Evolutionary conservation across 1,139 yeast genomes (phyloP), one percentile per base, ranked within the genome.

Genomic region (Hansenula sp.): DNA sequence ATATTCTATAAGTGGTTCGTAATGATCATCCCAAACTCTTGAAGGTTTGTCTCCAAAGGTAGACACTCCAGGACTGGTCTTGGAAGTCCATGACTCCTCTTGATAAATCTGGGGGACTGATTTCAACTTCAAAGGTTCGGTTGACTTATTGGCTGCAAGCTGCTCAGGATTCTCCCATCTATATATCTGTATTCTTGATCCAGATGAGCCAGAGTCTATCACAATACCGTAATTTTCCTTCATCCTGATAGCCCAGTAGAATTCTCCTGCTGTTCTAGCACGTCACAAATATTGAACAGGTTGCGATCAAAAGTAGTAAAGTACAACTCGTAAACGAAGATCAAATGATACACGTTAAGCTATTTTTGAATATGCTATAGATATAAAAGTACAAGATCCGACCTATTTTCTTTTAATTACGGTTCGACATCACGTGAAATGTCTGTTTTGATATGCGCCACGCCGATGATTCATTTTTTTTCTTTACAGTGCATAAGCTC

Each of bases 201-300:
- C 95, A 0, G 91, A 84, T 0, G 93, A 84, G 1, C 95, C 95
- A 0, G 93, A 81, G 62, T 86, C 95, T 2, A 86, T 72, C 16
- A 84, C 91, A 21, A 86, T 79, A 40, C 93, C 93, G 63, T 81
- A 85, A 33, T 63, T 56, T 29, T 59, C 47, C 29, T 46, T 51
- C 33, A 41, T 43, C 47, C 38, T 43, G 16, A 21, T 3, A 11
- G 5, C n/a, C 27, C n/a, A n/a, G n/a, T n/a, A n/a, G n/a, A n/a
- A n/a, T n/a, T n/a, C n/a, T n/a, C n/a, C n/a, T n/a, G n/a, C n/a
- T n/a, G n/a, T n/a, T n/a, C n/a, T n/a, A n/a, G n/a, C n/a, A n/a
- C n/a, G n/a, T n/a, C n/a, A n/a, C n/a, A n/a, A n/a, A n/a, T n/a
- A n/a, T n/a, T n/a, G n/a, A n/a, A n/a, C n/a, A n/a, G n/a, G n/a